phyloP scores from a whole-genome alignment of 257 asterid genomes.

The Forsythia suspensa region DNA sequence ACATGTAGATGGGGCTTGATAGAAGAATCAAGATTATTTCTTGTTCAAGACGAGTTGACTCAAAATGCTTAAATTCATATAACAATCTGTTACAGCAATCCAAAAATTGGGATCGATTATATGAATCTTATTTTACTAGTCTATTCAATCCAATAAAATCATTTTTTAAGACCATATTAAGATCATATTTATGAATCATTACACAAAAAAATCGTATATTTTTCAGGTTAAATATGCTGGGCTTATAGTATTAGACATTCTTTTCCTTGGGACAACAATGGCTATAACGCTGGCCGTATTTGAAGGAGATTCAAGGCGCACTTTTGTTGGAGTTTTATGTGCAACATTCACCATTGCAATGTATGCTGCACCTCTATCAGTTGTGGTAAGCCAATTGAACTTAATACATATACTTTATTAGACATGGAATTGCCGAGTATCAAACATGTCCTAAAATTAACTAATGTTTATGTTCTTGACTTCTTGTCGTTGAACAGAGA shows the following conservation, averaged over 20 bases:
- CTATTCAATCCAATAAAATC: neutral
- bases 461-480: neutral
- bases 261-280: conserved; percentile 31
- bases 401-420: neutral
- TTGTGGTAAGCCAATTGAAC: conserved; percentile 30
- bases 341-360: conserved; percentile 46
- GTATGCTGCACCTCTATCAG: conserved; percentile 51
- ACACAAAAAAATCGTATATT: neutral
- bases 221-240: conserved; percentile 39
- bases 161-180: neutral
- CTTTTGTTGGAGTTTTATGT: conserved; percentile 40
- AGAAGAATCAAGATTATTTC: no score
- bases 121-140: neutral
- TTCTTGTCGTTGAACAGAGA: conserved; percentile 6
- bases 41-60: no score
- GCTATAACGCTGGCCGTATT: conserved; percentile 28
- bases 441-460: neutral
- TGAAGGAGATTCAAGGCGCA: conserved; percentile 34
- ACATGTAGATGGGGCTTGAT: no score
- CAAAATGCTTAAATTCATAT: no score
- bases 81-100: no score
- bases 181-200: neutral
- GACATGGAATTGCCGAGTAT: no score
- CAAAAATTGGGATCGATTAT: neutral
- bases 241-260: conserved; percentile 31